These are phyloP conservation scores for Zymoseptoria brevis DNA, from an alignment of 2,329 filamentous ascomycete species.

Conservation along the genomic window DNA sequence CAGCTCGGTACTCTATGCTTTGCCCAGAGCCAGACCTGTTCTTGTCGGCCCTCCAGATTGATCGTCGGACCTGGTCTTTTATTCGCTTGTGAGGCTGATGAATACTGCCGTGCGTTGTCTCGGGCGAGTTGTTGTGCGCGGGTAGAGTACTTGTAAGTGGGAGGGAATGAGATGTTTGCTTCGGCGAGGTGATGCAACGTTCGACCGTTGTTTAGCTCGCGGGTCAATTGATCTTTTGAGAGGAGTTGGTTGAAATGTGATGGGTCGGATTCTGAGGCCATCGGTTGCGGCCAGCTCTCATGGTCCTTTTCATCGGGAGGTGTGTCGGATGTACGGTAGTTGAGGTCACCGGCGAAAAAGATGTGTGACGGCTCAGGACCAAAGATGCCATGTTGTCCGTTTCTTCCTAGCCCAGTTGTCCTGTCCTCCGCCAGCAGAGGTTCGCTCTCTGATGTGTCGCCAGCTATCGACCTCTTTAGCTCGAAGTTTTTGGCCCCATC, in stretches of 20 bases:
- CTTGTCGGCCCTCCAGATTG: constrained; percentile 13
- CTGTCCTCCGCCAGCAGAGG: constrained; percentile 7
- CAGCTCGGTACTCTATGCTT: constrained; percentile 80
- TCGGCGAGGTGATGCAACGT: constrained; percentile 75
- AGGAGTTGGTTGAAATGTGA: constrained; percentile 62
- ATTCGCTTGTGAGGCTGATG: neutral
- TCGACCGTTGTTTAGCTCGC: constrained; percentile 59
- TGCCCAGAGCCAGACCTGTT: constrained; percentile 50
- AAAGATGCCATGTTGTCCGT: constrained; percentile 49
- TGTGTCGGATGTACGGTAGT: constrained; percentile 75
- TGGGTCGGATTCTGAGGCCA: constrained; percentile 43
- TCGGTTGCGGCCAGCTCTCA: constrained; percentile 54
- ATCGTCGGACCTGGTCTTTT: constrained; percentile 13
- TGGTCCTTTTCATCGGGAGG: constrained; percentile 52
- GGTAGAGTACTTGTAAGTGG: constrained; percentile 82
- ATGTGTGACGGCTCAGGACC: constrained; percentile 60
- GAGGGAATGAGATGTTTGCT: constrained; percentile 67
- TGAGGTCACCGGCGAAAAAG: constrained; percentile 85
- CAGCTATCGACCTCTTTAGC: constrained; percentile 7
- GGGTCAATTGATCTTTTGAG: constrained; percentile 66
- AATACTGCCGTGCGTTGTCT: constrained; percentile 10
- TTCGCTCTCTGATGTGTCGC: constrained; percentile 15
- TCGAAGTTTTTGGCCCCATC: neutral
- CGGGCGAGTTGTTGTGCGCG: constrained; percentile 26
- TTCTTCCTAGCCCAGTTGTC: neutral